Percentiles rank a stretch among this genome's conserved stretches.
phyloP scores from a whole-genome alignment of 768 basidiomycete species.

The Lepiota venenata region DNA sequence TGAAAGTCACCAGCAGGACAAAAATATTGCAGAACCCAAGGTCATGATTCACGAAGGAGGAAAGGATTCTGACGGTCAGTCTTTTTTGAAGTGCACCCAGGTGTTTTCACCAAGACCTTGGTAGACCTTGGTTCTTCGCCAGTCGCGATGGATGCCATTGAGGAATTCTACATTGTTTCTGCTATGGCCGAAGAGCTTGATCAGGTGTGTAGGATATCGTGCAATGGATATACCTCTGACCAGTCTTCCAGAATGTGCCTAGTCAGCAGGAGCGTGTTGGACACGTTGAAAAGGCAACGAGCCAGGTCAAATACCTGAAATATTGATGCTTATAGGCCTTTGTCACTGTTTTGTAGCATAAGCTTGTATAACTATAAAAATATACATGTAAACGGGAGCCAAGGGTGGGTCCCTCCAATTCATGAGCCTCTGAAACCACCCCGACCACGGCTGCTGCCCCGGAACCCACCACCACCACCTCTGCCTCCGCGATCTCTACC shows the following conservation, averaged over 20 bases:
- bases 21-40: conserved; percentile 12
- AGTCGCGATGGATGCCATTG: conserved; percentile 3
- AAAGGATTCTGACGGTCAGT: conserved; percentile 21
- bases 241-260: background rate
- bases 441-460: conserved; percentile 38
- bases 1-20: conserved; percentile 28
- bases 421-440: conserved; percentile 50
- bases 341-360: background rate
- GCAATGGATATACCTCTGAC: background rate
- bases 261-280: conserved; percentile 8
- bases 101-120: background rate
- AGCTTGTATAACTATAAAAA: background rate
- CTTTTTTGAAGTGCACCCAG: background rate
- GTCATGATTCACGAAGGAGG: conserved; percentile 19
- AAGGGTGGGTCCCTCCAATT: conserved; percentile 11
- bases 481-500: conserved; percentile 43
- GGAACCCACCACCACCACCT: conserved; percentile 32
- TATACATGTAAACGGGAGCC: no score
- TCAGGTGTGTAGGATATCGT: conserved; percentile 9
- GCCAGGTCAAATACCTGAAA: conserved; percentile 5
- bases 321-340: background rate
- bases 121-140: background rate
- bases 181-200: conserved; percentile 15
- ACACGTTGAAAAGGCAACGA: conserved; percentile 6
- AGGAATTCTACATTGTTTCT: conserved; percentile 12